phyloP scores from a whole-genome alignment of 441 rosid species.

The Biscutella laevigata region DNA sequence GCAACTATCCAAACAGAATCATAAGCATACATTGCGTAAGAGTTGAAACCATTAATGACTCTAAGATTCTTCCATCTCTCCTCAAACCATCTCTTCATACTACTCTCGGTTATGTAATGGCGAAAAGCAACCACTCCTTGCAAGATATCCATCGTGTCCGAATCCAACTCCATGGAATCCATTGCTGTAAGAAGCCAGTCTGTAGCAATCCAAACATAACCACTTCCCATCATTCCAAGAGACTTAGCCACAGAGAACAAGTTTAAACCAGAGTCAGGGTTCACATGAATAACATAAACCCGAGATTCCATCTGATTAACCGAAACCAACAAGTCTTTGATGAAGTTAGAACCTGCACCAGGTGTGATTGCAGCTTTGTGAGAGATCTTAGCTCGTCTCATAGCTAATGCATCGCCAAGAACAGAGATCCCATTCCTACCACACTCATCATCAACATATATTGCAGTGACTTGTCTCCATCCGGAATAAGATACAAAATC shows the following conservation, averaged over 20 bases:
- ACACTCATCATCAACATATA: slow-evolving; percentile 84
- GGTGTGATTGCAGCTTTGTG: slow-evolving; percentile 69
- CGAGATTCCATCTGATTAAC: slow-evolving; percentile 79
- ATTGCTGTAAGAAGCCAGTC: slow-evolving; percentile 83
- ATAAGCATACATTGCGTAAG: slow-evolving; percentile 82
- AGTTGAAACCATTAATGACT: slow-evolving; percentile 37
- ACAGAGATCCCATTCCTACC: slow-evolving; percentile 74
- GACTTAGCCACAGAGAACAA: slow-evolving; percentile 62
- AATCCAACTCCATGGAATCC: slow-evolving; percentile 44
- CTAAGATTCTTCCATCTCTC: slow-evolving; percentile 43
- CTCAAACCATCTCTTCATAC: slow-evolving; percentile 39
- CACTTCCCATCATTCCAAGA: slow-evolving; percentile 57
- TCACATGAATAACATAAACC: slow-evolving; percentile 81
- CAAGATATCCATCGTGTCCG: slow-evolving; percentile 48
- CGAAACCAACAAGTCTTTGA: slow-evolving; percentile 47
- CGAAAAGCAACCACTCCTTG: slow-evolving; percentile 90
- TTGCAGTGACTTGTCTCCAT: slow-evolving; percentile 81
- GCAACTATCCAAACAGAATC: slow-evolving; percentile 90
- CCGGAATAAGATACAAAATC: slow-evolving; percentile 46
- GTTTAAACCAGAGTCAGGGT: slow-evolving; percentile 74
- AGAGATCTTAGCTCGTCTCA: slow-evolving; percentile 60
- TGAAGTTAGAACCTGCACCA: slow-evolving; percentile 35
- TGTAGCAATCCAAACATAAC: slow-evolving; percentile 94
- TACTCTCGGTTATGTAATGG: slow-evolving; percentile 59
- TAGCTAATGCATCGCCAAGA: slow-evolving; percentile 69